Percentiles rank a stretch among this genome's conserved stretches.
Evolutionary conservation across 202 grass and related monocot genomes (phyloP).

Genomic region (Panicum hallii): DNA sequence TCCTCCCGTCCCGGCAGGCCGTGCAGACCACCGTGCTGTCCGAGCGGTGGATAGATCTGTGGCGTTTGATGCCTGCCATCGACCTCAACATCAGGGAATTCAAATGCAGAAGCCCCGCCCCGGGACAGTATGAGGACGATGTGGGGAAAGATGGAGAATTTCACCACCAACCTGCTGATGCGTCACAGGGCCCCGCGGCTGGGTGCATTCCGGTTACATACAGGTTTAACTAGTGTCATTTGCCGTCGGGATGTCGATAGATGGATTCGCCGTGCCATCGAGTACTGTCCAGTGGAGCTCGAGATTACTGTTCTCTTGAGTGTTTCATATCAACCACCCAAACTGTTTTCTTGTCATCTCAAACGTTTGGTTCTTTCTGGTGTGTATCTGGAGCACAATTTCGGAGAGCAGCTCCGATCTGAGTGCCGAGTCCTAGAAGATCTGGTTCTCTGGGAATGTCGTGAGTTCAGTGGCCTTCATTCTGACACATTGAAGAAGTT

Average conservation of each 20-base stretch:
- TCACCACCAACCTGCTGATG: background rate
- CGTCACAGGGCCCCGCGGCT: background rate
- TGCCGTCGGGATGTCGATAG: background rate
- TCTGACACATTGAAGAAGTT: background rate
- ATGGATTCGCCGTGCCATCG: background rate
- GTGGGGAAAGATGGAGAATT: too few species aligned
- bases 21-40: too few species aligned
- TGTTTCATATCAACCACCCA: too few species aligned
- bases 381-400: background rate
- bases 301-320: background rate
- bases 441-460: background rate
- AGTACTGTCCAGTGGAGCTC: background rate
- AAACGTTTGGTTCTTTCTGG: too few species aligned
- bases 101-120: too few species aligned
- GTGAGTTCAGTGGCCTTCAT: background rate
- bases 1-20: too few species aligned
- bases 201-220: background rate
- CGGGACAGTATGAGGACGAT: too few species aligned
- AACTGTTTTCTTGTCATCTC: too few species aligned
- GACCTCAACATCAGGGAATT: background rate
- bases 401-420: background rate
- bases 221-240: background rate
- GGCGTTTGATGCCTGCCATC: too few species aligned
- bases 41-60: too few species aligned
- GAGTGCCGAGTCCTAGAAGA: background rate